A percentile compares a stretch with the other conserved stretches of the same genome.
Evolutionary conservation across 208 protist species (phyloP).

Genomic region (Acanthamoeba triangularis): DNA sequence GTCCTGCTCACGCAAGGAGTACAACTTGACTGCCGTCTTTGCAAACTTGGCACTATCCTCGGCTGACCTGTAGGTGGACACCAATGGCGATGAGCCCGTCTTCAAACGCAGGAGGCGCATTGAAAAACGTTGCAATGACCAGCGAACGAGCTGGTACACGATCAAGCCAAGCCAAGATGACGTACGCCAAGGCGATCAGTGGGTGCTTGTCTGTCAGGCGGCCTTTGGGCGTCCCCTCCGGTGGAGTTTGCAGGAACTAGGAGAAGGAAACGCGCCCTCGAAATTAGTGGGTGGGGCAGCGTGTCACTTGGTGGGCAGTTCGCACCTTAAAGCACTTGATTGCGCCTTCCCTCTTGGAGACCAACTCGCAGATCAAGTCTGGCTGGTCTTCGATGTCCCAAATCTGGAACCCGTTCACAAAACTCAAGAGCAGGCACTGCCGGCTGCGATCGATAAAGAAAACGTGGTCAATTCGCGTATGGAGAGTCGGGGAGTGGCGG

Average conservation of each 20-base stretch:
- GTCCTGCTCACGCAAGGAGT: conserved; percentile 68
- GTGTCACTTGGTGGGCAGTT: background rate
- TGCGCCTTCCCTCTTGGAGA: conserved; percentile 67
- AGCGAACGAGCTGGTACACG: too few relatives aligned
- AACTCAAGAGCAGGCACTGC: conserved; percentile 46
- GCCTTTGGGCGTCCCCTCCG: background rate
- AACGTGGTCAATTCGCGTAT: background rate
- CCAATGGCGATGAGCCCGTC: background rate
- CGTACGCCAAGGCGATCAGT: conserved; percentile 63
- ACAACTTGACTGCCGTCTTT: conserved; percentile 62
- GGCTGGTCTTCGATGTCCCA: conserved; percentile 73
- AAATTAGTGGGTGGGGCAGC: background rate
- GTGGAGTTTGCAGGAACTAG: conserved; percentile 60
- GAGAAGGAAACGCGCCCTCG: background rate
- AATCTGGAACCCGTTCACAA: conserved; percentile 72
- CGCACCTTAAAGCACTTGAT: conserved; percentile 60
- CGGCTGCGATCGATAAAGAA: background rate
- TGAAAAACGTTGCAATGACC: background rate
- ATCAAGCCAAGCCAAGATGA: background rate
- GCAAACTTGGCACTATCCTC: conserved; percentile 53
- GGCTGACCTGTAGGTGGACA: conserved; percentile 2
- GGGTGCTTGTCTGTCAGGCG: conserved; percentile 61
- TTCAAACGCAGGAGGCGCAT: background rate
- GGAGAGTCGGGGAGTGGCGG: background rate
- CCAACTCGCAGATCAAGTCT: conserved; percentile 18